Conservation (phyloP, 768 basidiomycete genomes). For the Mycena kentingensis region DNA sequence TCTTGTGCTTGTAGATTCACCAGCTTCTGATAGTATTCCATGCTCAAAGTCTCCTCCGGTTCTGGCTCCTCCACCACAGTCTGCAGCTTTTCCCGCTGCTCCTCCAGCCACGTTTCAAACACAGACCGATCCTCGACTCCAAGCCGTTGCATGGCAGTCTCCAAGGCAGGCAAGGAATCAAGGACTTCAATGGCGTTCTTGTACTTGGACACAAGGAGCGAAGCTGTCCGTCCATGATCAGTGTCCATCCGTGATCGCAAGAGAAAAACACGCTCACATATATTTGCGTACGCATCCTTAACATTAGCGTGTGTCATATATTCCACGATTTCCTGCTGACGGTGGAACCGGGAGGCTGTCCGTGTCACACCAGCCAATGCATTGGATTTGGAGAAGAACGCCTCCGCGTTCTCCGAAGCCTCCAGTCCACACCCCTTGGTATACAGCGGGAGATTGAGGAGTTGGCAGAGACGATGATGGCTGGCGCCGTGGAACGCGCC, state of each 20-base stretch:
- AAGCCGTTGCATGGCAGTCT: not conserved
- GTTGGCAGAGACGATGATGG: constrained; percentile 9
- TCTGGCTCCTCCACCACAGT: too few relatives aligned
- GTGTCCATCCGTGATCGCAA: not conserved
- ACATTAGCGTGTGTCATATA: not conserved
- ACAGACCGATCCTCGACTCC: not conserved
- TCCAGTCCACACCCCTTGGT: constrained; percentile 7
- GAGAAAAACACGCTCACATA: not conserved
- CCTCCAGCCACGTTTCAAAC: constrained; percentile 11
- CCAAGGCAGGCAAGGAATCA: not conserved
- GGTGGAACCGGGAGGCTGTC: constrained; percentile 5
- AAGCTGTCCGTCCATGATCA: too few relatives aligned
- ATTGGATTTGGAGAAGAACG: constrained; percentile 13
- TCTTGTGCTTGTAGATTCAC: constrained; percentile 6
- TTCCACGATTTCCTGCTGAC: constrained; percentile 9
- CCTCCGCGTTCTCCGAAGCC: constrained; percentile 13
- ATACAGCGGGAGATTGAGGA: constrained; percentile 7
- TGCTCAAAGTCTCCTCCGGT: constrained; percentile 17
- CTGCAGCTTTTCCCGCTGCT: too few relatives aligned
- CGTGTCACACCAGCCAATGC: constrained; percentile 11
- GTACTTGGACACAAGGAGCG: not conserved
- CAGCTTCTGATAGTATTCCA: constrained; percentile 20
- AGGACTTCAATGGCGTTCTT: not conserved
- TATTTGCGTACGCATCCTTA: constrained; percentile 5
- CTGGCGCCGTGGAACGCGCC: constrained; percentile 5